Conservation (phyloP, 805 yeast species). For the Candida ortonii region DNA sequence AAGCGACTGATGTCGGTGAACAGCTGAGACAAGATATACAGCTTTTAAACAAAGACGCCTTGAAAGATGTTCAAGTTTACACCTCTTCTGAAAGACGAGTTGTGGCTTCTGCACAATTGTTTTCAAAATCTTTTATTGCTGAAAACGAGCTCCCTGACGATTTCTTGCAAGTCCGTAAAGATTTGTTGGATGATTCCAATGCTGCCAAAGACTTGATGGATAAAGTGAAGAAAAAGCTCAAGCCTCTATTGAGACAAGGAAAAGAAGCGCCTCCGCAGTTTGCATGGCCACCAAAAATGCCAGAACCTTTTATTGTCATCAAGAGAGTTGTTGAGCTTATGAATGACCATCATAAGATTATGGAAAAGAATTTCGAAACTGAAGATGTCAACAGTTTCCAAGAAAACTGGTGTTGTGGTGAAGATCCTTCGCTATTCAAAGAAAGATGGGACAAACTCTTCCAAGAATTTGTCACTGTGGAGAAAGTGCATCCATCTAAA, state of each 20-base stretch:
- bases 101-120: conserved; percentile 84
- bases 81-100: conserved; percentile 96
- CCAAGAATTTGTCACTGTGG: conserved; percentile 86
- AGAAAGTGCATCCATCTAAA: conserved; percentile 96
- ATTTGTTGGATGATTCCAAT: conserved; percentile 89
- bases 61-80: conserved; percentile 80
- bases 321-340: conserved; percentile 91
- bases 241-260: conserved; percentile 91
- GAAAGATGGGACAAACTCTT: conserved; percentile 98
- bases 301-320: conserved; percentile 92
- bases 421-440: conserved; percentile 82
- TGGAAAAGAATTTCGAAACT: conserved; percentile 74
- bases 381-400: conserved; percentile 70
- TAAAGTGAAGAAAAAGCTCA: conserved; percentile 92
- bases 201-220: conserved; percentile 99
- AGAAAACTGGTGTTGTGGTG: conserved; percentile 92
- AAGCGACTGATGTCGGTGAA: conserved; percentile 93
- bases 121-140: conserved; percentile 71
- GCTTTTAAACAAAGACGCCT: conserved; percentile 76
- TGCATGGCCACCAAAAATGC: conserved; percentile 98
- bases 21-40: conserved; percentile 90
- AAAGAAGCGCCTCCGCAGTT: conserved; percentile 96
- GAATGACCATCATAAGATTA: conserved; percentile 82
- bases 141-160: conserved; percentile 72
- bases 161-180: conserved; percentile 79